Evolutionary conservation across 768 basidiomycete genomes (phyloP), one percentile per base, ranked within the genome.

Genomic region (Leccinum subtestaceum): DNA sequence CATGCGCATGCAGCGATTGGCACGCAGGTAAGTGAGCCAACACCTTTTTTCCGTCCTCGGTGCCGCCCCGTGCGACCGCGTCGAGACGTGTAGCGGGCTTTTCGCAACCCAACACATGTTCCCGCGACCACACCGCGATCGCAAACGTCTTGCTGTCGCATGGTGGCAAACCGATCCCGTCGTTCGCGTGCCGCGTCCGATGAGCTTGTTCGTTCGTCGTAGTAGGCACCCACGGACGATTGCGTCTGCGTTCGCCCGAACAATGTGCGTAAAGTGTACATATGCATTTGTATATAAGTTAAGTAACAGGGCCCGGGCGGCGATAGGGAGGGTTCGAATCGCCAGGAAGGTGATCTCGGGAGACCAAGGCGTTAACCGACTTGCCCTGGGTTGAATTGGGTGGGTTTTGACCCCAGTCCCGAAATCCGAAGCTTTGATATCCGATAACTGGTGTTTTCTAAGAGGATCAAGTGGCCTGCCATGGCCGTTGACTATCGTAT

Each of bases 101-200:
- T 58, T 63, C 47, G 36, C 46, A 32, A 54, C 3, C 17, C 17
- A 8, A 59, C 56, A 51, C 56, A 48, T 36, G 64, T 69, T 69
- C 67, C 64, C 52, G 68, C 68, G 69, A 68, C 64, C 51, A 56
- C 40, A 63, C 58, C 68, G 68, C 68, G 68, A 70, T 70, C 64
- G 55, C 59, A 61, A 45, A 25, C 38, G 59, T 53, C 50, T 23
- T 32, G 10, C 12, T 34, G 57, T 59, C 62, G 58, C 62, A 59
- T 47, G 52, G 57, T 58, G 63, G 60, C 43, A 52, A 61, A 32
- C 31, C 32, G 63, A 60, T 56, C 55, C 65, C 58, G 54, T 60
- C 60, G 45, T 53, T 34, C 40, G 29, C 40, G 56, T 38, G 25
- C 12, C 55, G 9, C 29, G 43, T 62, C 63, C 32, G 32, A 34